A percentile compares a stretch with the other conserved stretches of the same genome.
phyloP scores from a whole-genome alignment of 108 stramenopile genomes.

The Heterococcus sp. region DNA sequence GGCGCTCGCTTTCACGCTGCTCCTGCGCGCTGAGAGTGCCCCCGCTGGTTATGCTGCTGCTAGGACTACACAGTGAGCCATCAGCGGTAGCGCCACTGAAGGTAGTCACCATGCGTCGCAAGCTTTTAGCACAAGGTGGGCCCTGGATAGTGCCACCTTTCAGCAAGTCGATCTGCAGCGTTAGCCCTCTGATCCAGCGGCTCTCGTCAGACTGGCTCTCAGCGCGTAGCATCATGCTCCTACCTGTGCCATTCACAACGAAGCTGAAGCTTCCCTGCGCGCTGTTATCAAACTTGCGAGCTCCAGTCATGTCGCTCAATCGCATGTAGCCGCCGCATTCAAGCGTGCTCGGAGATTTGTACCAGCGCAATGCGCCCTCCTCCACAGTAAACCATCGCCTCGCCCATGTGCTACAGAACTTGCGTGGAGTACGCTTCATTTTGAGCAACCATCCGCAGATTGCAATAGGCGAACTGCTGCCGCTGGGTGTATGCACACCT shows the following conservation, averaged over 20 bases:
- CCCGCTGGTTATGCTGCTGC: not conserved
- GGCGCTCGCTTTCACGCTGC: no score
- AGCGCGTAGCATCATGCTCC: conserved; percentile 24
- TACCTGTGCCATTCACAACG: conserved; percentile 3
- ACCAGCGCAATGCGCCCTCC: conserved; percentile 34
- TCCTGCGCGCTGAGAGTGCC: no score
- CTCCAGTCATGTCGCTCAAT: conserved; percentile 12
- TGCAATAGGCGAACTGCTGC: conserved; percentile 5
- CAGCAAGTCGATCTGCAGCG: conserved; percentile 26
- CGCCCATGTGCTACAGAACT: conserved; percentile 20
- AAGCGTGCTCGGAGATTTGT: conserved; percentile 3
- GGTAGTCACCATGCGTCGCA: not conserved
- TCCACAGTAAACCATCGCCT: conserved; percentile 35
- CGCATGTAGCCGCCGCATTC: conserved; percentile 11
- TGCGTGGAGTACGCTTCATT: conserved; percentile 28
- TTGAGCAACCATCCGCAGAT: conserved; percentile 31
- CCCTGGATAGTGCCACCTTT: conserved; percentile 40
- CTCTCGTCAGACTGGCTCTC: conserved; percentile 24
- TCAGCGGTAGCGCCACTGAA: no score
- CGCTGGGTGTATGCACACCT: conserved; percentile 24
- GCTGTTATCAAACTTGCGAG: conserved; percentile 4
- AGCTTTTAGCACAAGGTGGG: conserved; percentile 18
- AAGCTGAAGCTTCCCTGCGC: conserved; percentile 21
- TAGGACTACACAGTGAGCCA: not conserved
- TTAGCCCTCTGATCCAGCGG: conserved; percentile 23